Percentiles rank a stretch among this genome's conserved stretches.
Evolutionary conservation across 2,329 filamentous ascomycete genomes (phyloP).

Genomic region (Sphaerostilbella broomeana): DNA sequence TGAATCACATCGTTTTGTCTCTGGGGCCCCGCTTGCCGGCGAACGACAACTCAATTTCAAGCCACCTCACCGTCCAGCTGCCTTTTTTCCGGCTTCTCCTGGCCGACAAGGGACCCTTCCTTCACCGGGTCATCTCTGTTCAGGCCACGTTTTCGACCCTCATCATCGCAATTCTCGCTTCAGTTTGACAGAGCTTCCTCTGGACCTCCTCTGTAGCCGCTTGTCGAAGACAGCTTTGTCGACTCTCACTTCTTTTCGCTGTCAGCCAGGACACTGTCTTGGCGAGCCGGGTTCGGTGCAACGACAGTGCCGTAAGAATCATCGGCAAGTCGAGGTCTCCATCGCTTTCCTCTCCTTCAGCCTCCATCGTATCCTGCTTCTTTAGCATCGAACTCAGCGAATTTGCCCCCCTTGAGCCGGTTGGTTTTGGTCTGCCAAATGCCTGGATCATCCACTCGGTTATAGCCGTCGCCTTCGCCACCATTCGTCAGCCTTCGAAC

Average conservation of each 20-base stretch:
- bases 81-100: background rate
- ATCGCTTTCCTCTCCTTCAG: background rate
- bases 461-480: constrained; percentile 8
- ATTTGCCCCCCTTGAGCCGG: constrained; percentile 8
- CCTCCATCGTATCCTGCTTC: background rate
- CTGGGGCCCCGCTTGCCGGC: no score
- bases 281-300: constrained; percentile 9
- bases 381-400: no score
- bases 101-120: no score
- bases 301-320: constrained; percentile 5
- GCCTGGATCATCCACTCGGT: constrained; percentile 1
- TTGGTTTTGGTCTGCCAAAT: constrained; percentile 2
- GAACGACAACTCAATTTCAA: no score
- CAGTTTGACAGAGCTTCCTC: no score
- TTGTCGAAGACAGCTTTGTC: no score
- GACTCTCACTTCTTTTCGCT: no score
- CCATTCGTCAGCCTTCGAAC: constrained; percentile 12
- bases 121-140: no score
- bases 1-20: background rate
- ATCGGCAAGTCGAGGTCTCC: background rate
- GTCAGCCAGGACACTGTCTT: no score
- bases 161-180: no score
- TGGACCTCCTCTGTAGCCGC: no score
- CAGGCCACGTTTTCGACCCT: no score
- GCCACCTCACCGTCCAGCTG: background rate